Evolutionary conservation across 805 yeast species (phyloP), one percentile per base, ranked within the genome.

Genomic region (Yamadazyma philogaea): DNA sequence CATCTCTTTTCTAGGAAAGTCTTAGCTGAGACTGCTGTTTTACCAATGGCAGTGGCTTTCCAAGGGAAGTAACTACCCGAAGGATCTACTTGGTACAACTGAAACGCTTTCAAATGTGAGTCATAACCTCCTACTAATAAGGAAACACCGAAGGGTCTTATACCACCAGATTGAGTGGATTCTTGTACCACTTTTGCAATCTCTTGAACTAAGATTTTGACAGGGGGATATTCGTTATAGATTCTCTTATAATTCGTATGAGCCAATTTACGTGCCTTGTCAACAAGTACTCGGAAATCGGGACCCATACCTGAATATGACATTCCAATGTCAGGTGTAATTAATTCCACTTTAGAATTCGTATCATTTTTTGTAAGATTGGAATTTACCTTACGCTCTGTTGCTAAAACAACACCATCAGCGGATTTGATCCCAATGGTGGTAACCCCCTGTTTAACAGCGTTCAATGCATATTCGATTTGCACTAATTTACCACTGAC

Each of bases 251-350:
- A 93, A 58, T 84, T 79, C 17, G 96, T 82, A 63, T 93, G 98
- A 34, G 97, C 87, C 46, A 86, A 82, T 64, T 88, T 90, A 56
- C 99, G 81, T 8, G 98, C 88, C 63, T 85, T 85, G 68, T 93
- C 98, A 39, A 90, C 88, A 26, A 93, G 76, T 12, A 93, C 96
- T 51, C 99, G 78, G 71, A 86, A 93, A 64, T 93, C 99, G 17
- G 99, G 99, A 19, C 98, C 98, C 98, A 93, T 90, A 15, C 99
- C 99, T 6, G 96, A 77, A 66, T 93, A 93, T 3, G 95, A 90
- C 77, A 93, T 88, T 44, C 97, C 99, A 54, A 91, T 86, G 61
- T 93, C 89, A 28, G 99, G 98, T 4, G 99, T 89, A 56, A 93
- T 78, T 47, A 78, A 66, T 37, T 87, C 84, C 30, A 93, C 82